Base-by-base conservation (phyloP, 345 rosid species). In the Viola odorata region DNA sequence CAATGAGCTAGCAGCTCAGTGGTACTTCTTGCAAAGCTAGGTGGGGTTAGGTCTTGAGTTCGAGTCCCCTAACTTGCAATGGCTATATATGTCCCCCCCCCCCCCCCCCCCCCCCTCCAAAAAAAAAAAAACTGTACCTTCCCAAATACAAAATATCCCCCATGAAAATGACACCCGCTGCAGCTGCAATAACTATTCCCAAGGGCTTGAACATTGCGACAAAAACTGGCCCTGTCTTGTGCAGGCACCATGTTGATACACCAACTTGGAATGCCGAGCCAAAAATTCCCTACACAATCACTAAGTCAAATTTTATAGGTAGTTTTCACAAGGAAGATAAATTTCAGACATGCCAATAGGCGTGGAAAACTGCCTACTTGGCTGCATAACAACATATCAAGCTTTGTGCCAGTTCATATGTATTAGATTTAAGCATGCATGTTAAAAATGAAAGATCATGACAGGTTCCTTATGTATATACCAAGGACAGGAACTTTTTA, bases 151-250 rank as follows among this genome's bases (percentile, higher is more conserved):
- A 68, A 8, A 78, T 64, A 52, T 83, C 87, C 37, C 87, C 81
- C 9, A 72, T 55, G 67, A 68, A 84, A 67, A 80, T 60, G 53
- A 70, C 68, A 52, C 92, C 88, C 5, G 59, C 50, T 6, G 65
- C 76, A 50, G 65, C 84, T 47, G 92, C 78, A 71, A 84, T 70
- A 41, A 79, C 38, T 41, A 83, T 68, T 4, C 89, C 89, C 70
- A 86, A 45, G 52, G 92, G 87, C 77, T 86, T 86, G 78, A 83
- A 83, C 89, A 82, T 76, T 10, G 85, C 32, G 62, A 86, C 87
- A 66, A 86, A 83, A 65, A 83, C 85, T 15, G 87, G 89, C 44
- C 89, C 85, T 0, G 89, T 80, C 69, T 71, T 68, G 57, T 49
- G 82, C 69, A 85, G 60, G 78, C 88, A 85, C 86, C 85, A 85